Percentiles rank a stretch among this genome's conserved stretches.
These are phyloP conservation scores for Viola odorata DNA, from an alignment of 345 rosid genomes.

Conservation along the genomic window DNA sequence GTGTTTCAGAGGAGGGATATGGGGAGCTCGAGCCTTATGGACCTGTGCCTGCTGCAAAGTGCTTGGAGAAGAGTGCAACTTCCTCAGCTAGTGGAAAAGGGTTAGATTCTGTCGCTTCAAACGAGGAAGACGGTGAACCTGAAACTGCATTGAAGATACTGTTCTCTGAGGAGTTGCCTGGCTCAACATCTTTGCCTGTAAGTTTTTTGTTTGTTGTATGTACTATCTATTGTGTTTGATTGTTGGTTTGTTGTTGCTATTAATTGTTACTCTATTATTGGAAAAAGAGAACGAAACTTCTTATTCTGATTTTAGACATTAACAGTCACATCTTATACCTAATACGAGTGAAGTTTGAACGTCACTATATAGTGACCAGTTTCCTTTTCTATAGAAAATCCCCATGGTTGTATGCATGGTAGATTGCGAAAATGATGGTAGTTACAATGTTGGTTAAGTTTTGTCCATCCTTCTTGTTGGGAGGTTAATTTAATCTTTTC, in stretches of 20 bases:
- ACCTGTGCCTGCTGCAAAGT: conserved; percentile 18
- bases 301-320: too few species aligned
- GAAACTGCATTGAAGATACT: conserved; percentile 30
- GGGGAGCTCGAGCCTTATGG: conserved; percentile 21
- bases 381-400: not conserved
- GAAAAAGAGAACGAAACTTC: too few species aligned
- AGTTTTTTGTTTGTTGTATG: conserved; percentile 11
- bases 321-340: not conserved
- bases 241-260: not conserved
- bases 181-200: conserved; percentile 31
- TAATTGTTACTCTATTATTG: not conserved
- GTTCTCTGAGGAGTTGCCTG: conserved; percentile 27
- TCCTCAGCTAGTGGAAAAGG: conserved; percentile 18
- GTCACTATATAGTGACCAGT: not conserved
- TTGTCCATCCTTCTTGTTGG: not conserved
- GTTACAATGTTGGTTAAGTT: not conserved
- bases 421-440: not conserved
- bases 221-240: not conserved
- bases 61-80: conserved; percentile 23
- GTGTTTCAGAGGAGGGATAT: conserved; percentile 27
- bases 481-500: not conserved
- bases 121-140: conserved; percentile 31
- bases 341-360: not conserved
- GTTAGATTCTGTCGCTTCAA: conserved; percentile 21
- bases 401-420: not conserved